phyloP scores from a whole-genome alignment of 2,329 filamentous ascomycete genomes.

The Blumeriella jaapii region DNA sequence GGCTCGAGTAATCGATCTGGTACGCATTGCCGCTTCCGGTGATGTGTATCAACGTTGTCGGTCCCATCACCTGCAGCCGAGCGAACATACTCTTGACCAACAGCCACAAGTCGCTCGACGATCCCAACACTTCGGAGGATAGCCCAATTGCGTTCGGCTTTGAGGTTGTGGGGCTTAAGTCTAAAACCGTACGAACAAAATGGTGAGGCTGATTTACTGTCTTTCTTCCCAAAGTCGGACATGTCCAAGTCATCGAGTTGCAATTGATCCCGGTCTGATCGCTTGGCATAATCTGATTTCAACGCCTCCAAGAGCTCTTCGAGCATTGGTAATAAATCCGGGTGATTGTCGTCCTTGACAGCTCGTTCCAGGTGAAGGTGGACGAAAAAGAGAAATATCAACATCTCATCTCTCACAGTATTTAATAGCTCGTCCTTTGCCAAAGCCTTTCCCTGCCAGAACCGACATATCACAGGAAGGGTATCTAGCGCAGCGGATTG shows the following conservation, averaged over 20 bases:
- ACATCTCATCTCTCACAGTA: conserved; percentile 63
- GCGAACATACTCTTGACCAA: conserved; percentile 12
- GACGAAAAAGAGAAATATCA: conserved; percentile 58
- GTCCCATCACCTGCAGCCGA: conserved; percentile 4
- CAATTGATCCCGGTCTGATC: conserved; percentile 59
- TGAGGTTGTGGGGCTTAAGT: conserved; percentile 39
- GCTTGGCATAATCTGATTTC: conserved; percentile 66
- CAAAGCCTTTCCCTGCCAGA: conserved; percentile 65
- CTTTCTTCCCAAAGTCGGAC: conserved; percentile 28
- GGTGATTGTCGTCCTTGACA: conserved; percentile 30
- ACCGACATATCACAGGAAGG: conserved; percentile 58
- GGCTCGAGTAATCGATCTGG: conserved; percentile 21
- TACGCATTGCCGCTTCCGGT: conserved; percentile 25
- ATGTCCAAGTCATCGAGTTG: conserved; percentile 62
- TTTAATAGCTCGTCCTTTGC: conserved; percentile 44
- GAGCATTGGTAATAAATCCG: conserved; percentile 33
- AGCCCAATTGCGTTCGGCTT: conserved; percentile 49
- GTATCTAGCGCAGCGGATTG: conserved; percentile 45
- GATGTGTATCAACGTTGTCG: conserved; percentile 13
- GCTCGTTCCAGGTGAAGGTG: conserved; percentile 52
- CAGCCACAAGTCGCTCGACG: conserved; percentile 34
- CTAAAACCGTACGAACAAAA: conserved; percentile 40
- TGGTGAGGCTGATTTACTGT: conserved; percentile 22
- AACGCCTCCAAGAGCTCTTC: conserved; percentile 59
- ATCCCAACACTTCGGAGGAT: conserved; percentile 46